Conservation (phyloP, 176 grass and related monocot species). For the Musa beccarii region DNA sequence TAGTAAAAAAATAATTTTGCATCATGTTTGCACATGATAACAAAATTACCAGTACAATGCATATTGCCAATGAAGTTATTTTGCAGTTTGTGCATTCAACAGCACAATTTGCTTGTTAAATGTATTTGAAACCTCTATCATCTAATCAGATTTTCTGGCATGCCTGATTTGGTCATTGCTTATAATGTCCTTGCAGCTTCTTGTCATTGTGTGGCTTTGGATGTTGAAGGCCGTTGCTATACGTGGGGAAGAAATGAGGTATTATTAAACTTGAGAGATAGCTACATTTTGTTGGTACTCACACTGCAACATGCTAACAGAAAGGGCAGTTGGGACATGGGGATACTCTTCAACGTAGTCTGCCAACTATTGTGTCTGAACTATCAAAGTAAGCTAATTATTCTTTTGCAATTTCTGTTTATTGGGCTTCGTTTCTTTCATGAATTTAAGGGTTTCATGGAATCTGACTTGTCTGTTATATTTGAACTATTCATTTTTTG, state of each 20-base stretch:
- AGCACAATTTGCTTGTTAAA: no score
- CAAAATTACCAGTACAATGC: no score
- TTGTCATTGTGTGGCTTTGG: conserved; percentile 94
- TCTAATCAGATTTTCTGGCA: neutral
- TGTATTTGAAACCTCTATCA: neutral
- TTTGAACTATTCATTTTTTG: neutral
- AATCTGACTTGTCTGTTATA: neutral
- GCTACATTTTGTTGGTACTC: conserved; percentile 23
- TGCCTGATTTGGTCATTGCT: neutral
- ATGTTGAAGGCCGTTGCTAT: conserved; percentile 76
- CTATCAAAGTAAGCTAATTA: conserved; percentile 61
- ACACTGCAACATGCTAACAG: conserved; percentile 41
- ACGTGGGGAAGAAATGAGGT: conserved; percentile 98
- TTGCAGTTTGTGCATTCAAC: no score
- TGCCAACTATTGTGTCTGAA: conserved; percentile 71
- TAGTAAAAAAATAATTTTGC: no score
- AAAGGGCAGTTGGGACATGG: conserved; percentile 96
- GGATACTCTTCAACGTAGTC: conserved; percentile 61
- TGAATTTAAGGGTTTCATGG: neutral
- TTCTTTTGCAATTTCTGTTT: neutral
- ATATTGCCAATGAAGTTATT: no score
- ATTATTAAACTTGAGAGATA: conserved; percentile 20
- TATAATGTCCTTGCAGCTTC: conserved; percentile 42
- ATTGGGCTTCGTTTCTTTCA: neutral
- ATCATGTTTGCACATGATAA: no score